phyloP scores from a whole-genome alignment of 2,329 filamentous ascomycete genomes.

The Gaeumannomyces tritici region DNA sequence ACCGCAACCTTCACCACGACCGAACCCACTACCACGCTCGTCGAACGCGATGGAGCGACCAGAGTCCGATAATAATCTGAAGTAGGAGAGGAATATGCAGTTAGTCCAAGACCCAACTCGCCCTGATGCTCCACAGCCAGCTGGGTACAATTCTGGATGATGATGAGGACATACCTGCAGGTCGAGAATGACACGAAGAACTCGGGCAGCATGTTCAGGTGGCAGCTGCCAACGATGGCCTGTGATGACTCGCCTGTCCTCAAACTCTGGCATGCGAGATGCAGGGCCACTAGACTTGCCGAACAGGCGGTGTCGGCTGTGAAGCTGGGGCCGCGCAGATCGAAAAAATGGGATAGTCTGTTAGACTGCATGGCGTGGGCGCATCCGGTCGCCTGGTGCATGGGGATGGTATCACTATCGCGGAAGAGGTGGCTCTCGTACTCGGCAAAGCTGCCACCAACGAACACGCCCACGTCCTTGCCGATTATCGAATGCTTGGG shows the following conservation, averaged over 20 bases:
- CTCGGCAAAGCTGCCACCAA: slow-evolving; percentile 29
- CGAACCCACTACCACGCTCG: slow-evolving; percentile 45
- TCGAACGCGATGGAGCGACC: slow-evolving; percentile 44
- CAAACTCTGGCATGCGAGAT: slow-evolving; percentile 39
- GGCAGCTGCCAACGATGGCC: slow-evolving; percentile 37
- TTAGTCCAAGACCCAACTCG: slow-evolving; percentile 13
- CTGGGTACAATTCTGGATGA: neutral
- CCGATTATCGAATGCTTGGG: too few relatives aligned
- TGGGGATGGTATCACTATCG: slow-evolving; percentile 13
- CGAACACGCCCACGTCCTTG: slow-evolving; percentile 40
- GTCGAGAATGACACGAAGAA: slow-evolving; percentile 35
- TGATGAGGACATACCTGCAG: slow-evolving; percentile 23
- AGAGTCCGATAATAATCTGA: slow-evolving; percentile 39
- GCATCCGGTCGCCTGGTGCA: slow-evolving; percentile 22
- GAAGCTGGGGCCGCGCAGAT: slow-evolving; percentile 42
- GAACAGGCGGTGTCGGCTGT: slow-evolving; percentile 44
- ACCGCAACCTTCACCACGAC: slow-evolving; percentile 48
- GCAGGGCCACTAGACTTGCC: slow-evolving; percentile 37
- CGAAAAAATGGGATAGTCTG: slow-evolving; percentile 44
- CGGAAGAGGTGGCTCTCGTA: slow-evolving; percentile 11
- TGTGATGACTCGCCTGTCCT: slow-evolving; percentile 32
- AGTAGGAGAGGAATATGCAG: neutral
- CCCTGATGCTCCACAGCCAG: neutral
- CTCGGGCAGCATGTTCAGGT: slow-evolving; percentile 37
- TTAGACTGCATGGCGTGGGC: slow-evolving; percentile 44